Base-by-base conservation (phyloP, 768 basidiomycete genomes). In the Rhodotorula paludigena region DNA sequence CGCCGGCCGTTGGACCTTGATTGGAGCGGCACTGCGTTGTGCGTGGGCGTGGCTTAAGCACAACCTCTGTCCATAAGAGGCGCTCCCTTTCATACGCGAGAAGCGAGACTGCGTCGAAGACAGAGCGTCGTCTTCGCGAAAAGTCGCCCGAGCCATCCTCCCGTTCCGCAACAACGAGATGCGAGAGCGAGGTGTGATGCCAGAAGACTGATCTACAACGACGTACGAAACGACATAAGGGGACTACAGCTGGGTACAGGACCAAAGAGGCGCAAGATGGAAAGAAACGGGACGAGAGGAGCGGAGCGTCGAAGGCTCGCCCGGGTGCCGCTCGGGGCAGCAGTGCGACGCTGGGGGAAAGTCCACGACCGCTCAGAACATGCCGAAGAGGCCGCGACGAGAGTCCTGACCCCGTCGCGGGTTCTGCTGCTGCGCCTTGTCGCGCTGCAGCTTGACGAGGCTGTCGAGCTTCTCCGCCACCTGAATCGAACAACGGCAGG, bases 391-490 rank as follows among this genome's bases (percentile, higher is more conserved):
- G 32, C 90, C 90, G 33, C 89, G 83, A 69, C 86, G 84, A 68
- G 89, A 83, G 47, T 61, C 64, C 25, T 41, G 51, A 3, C 39
- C 18, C 3, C 30, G 30, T 1, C 58, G 59, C 16, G 59, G 57
- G 36, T 64, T 52, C 25, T 67, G 44, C 61, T 48, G 48, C 57
- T 47, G 36, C 21, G 61, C 61, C 64, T 69, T 83, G 77, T 94
- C 91, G 35, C 89, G 82, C 48, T 92, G 88, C 41, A 97, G 83
- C 45, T 90, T 90, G 28, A 90, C 90, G 49, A 98, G 80, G 73
- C 89, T 87, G 76, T 93, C 93, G 42, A 99, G 85, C 71, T 92
- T 92, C 77, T 92, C 90, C 89, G 93, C 94, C 57, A 93, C 91
- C 89, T 91, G 73, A 0, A 64, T 18, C 28, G 44, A 39, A 20